Percentiles rank a stretch among this genome's conserved stretches.
These are phyloP conservation scores for Emergomyces pasteurianus DNA, from an alignment of 2,329 filamentous ascomycete species.

Conservation along the genomic window DNA sequence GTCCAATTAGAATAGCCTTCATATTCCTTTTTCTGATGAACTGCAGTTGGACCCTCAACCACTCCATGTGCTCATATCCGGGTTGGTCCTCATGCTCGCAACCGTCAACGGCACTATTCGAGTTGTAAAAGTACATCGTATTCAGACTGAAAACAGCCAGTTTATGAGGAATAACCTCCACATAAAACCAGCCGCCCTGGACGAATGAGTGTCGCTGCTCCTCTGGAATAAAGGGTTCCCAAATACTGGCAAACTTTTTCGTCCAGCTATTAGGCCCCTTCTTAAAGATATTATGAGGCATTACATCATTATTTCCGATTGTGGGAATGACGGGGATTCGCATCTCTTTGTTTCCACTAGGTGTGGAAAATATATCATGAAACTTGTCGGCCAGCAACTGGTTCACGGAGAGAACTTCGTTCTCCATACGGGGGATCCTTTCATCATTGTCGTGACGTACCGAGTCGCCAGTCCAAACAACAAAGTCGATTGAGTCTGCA, in stretches of 20 bases:
- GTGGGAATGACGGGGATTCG: conserved; percentile 75
- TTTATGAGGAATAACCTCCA: conserved; percentile 76
- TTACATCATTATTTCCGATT: conserved; percentile 93
- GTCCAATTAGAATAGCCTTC: conserved; percentile 89
- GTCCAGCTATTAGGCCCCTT: conserved; percentile 83
- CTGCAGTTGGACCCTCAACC: conserved; percentile 80
- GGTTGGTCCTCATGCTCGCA: conserved; percentile 69
- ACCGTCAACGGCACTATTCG: conserved; percentile 87
- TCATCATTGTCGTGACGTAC: conserved; percentile 85
- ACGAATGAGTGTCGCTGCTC: conserved; percentile 83
- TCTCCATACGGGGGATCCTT: conserved; percentile 58
- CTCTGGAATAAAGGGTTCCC: conserved; percentile 81
- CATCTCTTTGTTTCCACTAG: conserved; percentile 39
- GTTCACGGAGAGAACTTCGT: conserved; percentile 70
- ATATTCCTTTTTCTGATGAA: conserved; percentile 70
- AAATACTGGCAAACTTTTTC: conserved; percentile 62
- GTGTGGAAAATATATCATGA: conserved; percentile 49
- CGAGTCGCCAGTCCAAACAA: conserved; percentile 86
- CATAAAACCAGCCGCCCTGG: conserved; percentile 87
- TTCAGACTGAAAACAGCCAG: conserved; percentile 90
- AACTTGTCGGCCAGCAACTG: conserved; percentile 64
- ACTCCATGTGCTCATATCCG: conserved; percentile 90
- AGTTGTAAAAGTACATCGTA: conserved; percentile 90
- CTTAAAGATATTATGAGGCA: conserved; percentile 88
- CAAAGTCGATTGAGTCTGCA: conserved; percentile 71